Evolutionary conservation across 1,284 basidiomycete genomes (phyloP).

Genomic region (Agroathelia rolfsii): DNA sequence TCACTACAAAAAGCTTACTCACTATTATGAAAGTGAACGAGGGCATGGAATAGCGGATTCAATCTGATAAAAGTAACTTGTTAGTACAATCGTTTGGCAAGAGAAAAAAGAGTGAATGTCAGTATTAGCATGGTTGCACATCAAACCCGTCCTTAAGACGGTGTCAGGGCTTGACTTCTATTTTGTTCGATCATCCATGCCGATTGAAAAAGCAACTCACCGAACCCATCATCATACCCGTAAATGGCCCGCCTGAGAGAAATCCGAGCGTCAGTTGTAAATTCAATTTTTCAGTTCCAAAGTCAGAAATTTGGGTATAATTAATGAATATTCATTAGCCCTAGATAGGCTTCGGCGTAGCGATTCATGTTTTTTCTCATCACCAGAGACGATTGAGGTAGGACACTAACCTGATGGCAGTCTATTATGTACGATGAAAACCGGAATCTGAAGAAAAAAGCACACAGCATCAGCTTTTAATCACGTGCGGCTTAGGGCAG

Average conservation of each 20-base stretch:
- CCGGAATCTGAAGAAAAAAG: conserved; percentile 14
- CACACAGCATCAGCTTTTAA: conserved; percentile 18
- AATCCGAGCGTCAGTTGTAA: too few relatives aligned
- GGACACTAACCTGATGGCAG: conserved; percentile 22
- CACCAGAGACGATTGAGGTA: conserved; percentile 25
- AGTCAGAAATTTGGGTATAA: conserved; percentile 88
- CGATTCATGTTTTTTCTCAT: conserved; percentile 71
- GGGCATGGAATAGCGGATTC: too few relatives aligned
- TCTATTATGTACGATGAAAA: conserved; percentile 1
- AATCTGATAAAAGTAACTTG: too few relatives aligned
- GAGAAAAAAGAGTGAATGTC: conserved; percentile 26
- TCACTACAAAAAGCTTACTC: too few relatives aligned
- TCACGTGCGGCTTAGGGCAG: conserved; percentile 29
- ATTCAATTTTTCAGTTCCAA: too few relatives aligned
- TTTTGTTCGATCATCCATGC: conserved; percentile 50
- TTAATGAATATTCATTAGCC: conserved; percentile 54
- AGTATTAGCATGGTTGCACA: conserved; percentile 82
- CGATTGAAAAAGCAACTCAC: conserved; percentile 28
- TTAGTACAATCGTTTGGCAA: conserved; percentile 13
- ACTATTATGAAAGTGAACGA: too few relatives aligned
- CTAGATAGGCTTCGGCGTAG: conserved; percentile 68
- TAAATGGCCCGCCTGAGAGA: too few relatives aligned
- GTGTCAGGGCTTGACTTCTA: conserved; percentile 85
- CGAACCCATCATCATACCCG: conserved; percentile 6
- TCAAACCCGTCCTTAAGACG: conserved; percentile 64